Evolutionary conservation across 352 stramenopile genomes (phyloP), one percentile per base, ranked within the genome.

Genomic region (Phytophthora kernoviae): DNA sequence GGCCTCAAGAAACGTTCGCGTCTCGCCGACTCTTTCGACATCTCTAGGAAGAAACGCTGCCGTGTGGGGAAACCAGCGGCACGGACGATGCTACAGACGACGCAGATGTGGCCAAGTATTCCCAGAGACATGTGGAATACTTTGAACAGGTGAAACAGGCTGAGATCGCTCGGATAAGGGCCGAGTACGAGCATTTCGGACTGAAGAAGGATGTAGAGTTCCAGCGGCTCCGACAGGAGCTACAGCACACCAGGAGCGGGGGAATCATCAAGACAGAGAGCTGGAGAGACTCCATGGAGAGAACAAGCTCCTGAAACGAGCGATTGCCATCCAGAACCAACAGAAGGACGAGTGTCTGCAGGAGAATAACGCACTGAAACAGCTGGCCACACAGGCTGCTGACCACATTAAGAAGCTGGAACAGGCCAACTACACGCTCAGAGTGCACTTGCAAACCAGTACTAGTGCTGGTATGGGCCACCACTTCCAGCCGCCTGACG

Each of bases 401-500:
- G 87, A 96, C 53, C 84, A 94, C 64, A 96, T 96, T 39, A 91
- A 90, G 66, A 78, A 80, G 2, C 72, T 96, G 17, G 87, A 96
- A 67, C 84, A 94, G 70, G 84, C 75, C 53, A 96, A 96, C 74
- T 96, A 94, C 62, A 88, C 87, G 39, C 80, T 96, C 26, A 65
- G 84, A 30, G 84, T 96, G 30, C 87, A 96, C 49, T 66, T 96
- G 47, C 84, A 96, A 66, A 90, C 83, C 33, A 96, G 84, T 62
- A 94, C 79, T 7, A 90, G 58, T 42, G 48, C 62, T 7, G 61
- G 48, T 2, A 43, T 59, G 8, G 52, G 60, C 56, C 49, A 70
- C 33, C 65, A 65, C 9, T 68, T 70, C n/a, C 76, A 78, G 55
- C 77, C 81, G 20, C 84, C 84, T 1, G 82, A 91, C 53, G 81